A percentile compares a stretch with the other conserved stretches of the same genome.
These are phyloP conservation scores for Clathrospora elynae DNA, from an alignment of 2,329 filamentous ascomycete species.

Conservation along the genomic window DNA sequence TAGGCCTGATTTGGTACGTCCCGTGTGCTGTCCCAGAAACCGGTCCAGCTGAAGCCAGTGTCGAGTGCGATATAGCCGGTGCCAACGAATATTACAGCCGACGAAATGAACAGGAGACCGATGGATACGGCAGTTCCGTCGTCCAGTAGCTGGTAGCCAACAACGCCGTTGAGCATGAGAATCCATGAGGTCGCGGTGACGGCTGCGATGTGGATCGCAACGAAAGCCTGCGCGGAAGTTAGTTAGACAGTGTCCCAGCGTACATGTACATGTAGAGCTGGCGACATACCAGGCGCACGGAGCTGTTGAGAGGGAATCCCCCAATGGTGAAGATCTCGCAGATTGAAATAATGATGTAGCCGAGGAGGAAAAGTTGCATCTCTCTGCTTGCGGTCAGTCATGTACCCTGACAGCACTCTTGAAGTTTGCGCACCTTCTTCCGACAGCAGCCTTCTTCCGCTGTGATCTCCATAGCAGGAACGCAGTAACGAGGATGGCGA, in stretches of 20 bases:
- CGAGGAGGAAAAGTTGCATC: constrained; percentile 90
- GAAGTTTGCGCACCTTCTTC: constrained; percentile 69
- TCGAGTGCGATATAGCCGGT: constrained; percentile 96
- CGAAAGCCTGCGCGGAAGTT: constrained; percentile 68
- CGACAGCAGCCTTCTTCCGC: constrained; percentile 89
- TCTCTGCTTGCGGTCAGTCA: constrained; percentile 65
- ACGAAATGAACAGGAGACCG: constrained; percentile 73
- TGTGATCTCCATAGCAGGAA: constrained; percentile 81
- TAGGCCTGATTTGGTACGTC: constrained; percentile 68
- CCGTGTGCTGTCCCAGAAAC: constrained; percentile 66
- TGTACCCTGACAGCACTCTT: background rate
- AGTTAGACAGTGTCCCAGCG: constrained; percentile 14
- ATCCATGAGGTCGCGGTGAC: constrained; percentile 90
- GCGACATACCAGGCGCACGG: constrained; percentile 70
- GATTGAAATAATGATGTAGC: constrained; percentile 85
- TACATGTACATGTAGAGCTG: background rate
- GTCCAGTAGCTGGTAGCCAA: constrained; percentile 91
- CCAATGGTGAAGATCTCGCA: constrained; percentile 97
- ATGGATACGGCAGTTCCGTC: constrained; percentile 88
- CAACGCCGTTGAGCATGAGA: constrained; percentile 85
- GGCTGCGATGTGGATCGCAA: constrained; percentile 85
- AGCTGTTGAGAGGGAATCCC: constrained; percentile 75
- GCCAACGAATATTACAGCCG: constrained; percentile 76
- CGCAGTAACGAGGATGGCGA: constrained; percentile 71
- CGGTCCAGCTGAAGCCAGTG: constrained; percentile 85